Percentiles rank a stretch among this genome's conserved stretches.
These are phyloP conservation scores for Clathrus columnatus DNA, from an alignment of 768 basidiomycete genomes.

Conservation along the genomic window DNA sequence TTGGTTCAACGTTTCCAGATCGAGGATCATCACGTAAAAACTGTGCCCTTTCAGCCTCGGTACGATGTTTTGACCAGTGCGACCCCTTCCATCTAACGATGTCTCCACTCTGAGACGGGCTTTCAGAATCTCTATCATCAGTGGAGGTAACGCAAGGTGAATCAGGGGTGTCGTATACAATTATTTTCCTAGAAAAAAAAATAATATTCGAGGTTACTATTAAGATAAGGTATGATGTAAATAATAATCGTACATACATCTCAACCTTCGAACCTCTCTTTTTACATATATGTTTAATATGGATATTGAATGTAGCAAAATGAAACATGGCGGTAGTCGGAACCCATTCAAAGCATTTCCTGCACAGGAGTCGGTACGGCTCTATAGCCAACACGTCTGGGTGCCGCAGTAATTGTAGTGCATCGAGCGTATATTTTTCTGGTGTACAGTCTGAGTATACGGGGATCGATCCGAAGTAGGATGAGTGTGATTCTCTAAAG, in stretches of 20 bases:
- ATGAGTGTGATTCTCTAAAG: background rate
- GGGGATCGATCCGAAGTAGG: background rate
- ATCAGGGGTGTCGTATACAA: no score
- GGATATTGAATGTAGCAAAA: background rate
- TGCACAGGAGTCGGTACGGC: background rate
- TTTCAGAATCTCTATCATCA: no score
- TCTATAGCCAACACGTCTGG: background rate
- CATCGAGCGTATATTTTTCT: background rate
- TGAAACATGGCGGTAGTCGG: background rate
- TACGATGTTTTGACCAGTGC: background rate
- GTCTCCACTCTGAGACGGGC: no score
- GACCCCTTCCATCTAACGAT: background rate
- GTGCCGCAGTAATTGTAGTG: background rate
- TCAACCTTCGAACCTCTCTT: background rate
- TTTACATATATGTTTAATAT: background rate
- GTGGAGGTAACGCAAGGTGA: no score
- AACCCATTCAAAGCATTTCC: background rate
- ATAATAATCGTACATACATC: background rate
- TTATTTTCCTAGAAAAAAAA: background rate
- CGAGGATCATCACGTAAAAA: conserved; percentile 2
- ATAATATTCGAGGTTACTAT: background rate
- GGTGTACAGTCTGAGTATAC: background rate
- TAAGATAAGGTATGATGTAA: background rate
- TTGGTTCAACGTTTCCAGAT: background rate
- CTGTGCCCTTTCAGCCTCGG: conserved; percentile 5